Base-by-base conservation (phyloP, 2,329 filamentous ascomycete species). In the Sporothrix euskadiensis region DNA sequence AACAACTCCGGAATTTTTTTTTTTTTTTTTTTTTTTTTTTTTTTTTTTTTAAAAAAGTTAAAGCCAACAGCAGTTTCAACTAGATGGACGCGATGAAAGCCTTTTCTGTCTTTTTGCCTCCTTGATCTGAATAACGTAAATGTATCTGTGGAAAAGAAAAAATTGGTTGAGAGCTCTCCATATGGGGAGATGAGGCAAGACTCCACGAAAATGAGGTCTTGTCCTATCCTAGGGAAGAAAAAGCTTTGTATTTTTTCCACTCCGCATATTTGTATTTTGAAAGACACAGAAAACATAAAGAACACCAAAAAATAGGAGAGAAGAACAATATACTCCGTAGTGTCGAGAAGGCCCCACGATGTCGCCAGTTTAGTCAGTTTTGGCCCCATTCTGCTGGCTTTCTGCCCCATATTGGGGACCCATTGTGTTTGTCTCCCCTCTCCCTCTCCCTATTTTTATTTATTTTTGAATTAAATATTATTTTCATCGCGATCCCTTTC, bases 21-120 rank as follows among this genome's bases (percentile, higher is more conserved):
- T 7, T 54, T 30, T 8, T 35, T 2, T 5, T 35, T 8, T 5
- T 5, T 7, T 54, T 30, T 8, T 35, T 2, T 5, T 35, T 35
- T 2, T 5, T 35, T 8, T 5, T 5, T 7, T 54, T 30, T 8
- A 22, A 8, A 30, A 10, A 26, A 57, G 22, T 22, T 41, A 63
- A 32, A 63, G 57, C 30, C 57, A 63, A 41, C 57, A 14, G 19
- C 57, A 16, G 19, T 63, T 41, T n/a, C 57, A 39, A 63, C 57
- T 19, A 63, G n/a, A 63, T 32, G 14, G 19, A 41, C 9, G 19
- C 32, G 32, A 63, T 19, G n/a, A 22, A 63, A 63, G 35, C 19
- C n/a, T 44, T 63, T 14, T 59, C 22, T 59, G 56, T 59, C 56
- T 9, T 35, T 35, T 66, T 66, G 61, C 61, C 39, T 66, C 39